Conservation (phyloP, 106 monocot species). For the Triglochin maritima region DNA sequence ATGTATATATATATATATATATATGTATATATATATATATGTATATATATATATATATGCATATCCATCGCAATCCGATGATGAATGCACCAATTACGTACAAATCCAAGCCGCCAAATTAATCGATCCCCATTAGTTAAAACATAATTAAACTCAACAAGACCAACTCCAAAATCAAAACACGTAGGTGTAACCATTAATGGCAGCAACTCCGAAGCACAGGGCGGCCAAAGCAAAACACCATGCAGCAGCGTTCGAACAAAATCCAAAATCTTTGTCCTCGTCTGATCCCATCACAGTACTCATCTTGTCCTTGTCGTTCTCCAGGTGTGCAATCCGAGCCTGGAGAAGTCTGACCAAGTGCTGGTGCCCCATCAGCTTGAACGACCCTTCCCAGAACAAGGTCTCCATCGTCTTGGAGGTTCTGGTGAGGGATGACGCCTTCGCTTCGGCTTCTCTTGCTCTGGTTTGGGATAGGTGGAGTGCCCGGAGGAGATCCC, state of each 20-base stretch:
- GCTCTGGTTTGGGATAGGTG: conserved; percentile 73
- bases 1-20: too few relatives aligned
- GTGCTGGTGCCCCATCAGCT: conserved; percentile 33
- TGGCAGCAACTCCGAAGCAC: conserved; percentile 10
- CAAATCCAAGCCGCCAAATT: too few relatives aligned
- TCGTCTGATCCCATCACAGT: too few relatives aligned
- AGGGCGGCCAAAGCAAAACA: conserved; percentile 3
- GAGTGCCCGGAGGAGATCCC: conserved; percentile 39
- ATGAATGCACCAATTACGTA: too few relatives aligned
- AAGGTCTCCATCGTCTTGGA: conserved; percentile 21
- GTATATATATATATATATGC: too few relatives aligned
- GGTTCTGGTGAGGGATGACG: conserved; percentile 1
- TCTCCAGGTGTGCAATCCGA: conserved; percentile 30
- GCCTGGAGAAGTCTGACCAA: conserved; percentile 54
- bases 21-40: too few relatives aligned
- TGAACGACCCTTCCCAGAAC: conserved; percentile 40
- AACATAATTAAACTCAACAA: too few relatives aligned
- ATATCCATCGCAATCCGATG: too few relatives aligned
- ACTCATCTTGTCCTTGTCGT: not conserved
- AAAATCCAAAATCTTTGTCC: not conserved
- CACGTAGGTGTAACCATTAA: conserved; percentile 1
- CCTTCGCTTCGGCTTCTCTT: conserved; percentile 59
- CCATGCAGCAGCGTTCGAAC: not conserved
- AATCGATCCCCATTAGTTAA: too few relatives aligned
- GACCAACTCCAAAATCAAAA: not conserved